Evolutionary conservation across 768 basidiomycete genomes (phyloP), one percentile per base, ranked within the genome.

Genomic region (Boletus speciosus): DNA sequence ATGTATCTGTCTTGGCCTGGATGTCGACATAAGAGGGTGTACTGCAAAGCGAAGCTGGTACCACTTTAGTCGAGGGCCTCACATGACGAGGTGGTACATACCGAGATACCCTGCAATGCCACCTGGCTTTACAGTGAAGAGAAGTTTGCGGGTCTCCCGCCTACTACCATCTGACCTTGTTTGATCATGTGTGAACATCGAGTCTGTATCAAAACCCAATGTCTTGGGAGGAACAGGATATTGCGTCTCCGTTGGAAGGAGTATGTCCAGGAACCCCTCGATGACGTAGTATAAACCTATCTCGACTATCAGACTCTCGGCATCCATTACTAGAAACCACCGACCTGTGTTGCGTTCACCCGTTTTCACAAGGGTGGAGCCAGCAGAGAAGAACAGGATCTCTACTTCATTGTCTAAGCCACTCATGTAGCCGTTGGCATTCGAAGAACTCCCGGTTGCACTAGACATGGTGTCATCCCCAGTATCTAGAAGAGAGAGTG

Each of bases 51-150:
- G 94, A 93, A 16, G 95, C 91, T 93, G 21, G 38, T 43, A 12
- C 14, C 27, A 7, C 38, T 31, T 59, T 47, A 52, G 52, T 52
- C 32, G 38, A 41, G 42, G 46, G 42, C 25, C 5, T n/a, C 14
- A 42, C 7, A n/a, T 5, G 19, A 35, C n/a, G 10, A 47, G 1
- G 35, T 35, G n/a, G 25, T 3, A 36, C 78, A 56, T 60, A 90
- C 90, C 88, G 25, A 99, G 78, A 71, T 98, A 98, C 1, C 97
- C 97, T 10, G 96, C 97, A 56, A 99, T 97, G 0, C 97, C 97
- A 52, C 97, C 97, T 14, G 95, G 91, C 65, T 96, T 97, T 23
- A 96, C 92, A 2, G 93, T 95, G 70, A 97, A 99, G 23, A 99
- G 78, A 10, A 88, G 78, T 65, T 88, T 93, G 59, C 79, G 79